Evolutionary conservation across 352 stramenopile species (phyloP).

Genomic region (Thraustochytrium sp.): DNA sequence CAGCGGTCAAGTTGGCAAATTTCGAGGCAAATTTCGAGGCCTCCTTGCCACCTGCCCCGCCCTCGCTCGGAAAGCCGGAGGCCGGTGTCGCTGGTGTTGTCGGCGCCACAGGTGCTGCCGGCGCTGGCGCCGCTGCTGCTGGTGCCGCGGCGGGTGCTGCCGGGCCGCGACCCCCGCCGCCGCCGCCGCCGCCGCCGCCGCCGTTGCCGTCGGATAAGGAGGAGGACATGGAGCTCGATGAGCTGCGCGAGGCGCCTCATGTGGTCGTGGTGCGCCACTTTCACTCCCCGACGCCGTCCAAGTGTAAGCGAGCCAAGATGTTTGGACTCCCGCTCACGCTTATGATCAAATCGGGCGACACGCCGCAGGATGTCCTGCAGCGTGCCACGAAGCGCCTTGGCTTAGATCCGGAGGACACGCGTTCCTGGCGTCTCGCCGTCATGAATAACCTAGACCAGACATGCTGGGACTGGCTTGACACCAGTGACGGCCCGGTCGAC

Average conservation of each 20-base stretch:
- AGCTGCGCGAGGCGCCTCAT: background rate
- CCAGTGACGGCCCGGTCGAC: background rate
- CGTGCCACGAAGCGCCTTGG: background rate
- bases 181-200: background rate
- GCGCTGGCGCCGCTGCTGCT: too few species aligned
- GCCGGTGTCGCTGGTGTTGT: too few species aligned
- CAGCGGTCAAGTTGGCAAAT: too few species aligned
- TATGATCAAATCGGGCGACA: background rate
- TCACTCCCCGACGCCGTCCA: background rate
- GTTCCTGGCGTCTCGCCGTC: background rate
- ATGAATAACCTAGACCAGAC: background rate
- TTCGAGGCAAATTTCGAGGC: too few species aligned
- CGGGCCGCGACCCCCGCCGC: too few species aligned
- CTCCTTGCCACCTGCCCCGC: too few species aligned
- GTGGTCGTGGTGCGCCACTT: conserved; percentile 14
- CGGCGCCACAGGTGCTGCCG: too few species aligned
- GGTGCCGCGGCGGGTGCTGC: too few species aligned
- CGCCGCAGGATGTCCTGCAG: background rate
- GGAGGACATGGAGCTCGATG: background rate
- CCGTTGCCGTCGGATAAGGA: background rate
- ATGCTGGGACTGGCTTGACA: background rate
- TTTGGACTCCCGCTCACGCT: conserved; percentile 9
- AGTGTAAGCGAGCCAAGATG: background rate
- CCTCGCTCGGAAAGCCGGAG: too few species aligned
- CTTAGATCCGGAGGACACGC: background rate